Conservation (phyloP, 1,139 yeast species). For the Geotrichum reessii region DNA sequence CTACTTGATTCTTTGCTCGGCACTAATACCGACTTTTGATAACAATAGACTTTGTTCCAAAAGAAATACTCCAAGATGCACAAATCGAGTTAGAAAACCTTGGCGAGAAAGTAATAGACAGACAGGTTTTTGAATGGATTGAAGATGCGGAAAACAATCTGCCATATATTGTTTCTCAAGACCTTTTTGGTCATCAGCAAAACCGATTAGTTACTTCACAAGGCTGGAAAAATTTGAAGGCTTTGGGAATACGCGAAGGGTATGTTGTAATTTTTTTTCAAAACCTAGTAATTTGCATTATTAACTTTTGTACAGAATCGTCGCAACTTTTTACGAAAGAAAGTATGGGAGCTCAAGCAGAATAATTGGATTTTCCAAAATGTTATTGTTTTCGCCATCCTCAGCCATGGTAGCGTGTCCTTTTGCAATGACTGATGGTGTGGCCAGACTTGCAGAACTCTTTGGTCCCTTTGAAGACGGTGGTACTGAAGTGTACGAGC, state of each 20-base stretch:
- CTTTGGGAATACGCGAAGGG: conserved; percentile 28
- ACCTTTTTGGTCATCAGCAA: conserved; percentile 29
- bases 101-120: conserved; percentile 27
- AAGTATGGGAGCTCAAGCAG: conserved; percentile 26
- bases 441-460: conserved; percentile 31
- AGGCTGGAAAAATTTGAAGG: conserved; percentile 33
- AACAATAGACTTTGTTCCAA: conserved; percentile 19
- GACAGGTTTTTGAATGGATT: conserved; percentile 28
- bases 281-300: too few species aligned
- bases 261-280: too few species aligned
- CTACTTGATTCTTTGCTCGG: background rate
- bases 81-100: conserved; percentile 22
- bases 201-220: conserved; percentile 30
- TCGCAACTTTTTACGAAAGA: conserved; percentile 31
- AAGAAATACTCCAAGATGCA: conserved; percentile 15
- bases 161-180: conserved; percentile 31
- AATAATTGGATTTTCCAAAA: conserved; percentile 28
- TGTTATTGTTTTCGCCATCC: conserved; percentile 30
- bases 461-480: conserved; percentile 20
- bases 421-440: conserved; percentile 36
- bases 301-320: conserved; percentile 16
- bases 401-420: conserved; percentile 34
- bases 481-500: conserved; percentile 22
- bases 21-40: background rate
- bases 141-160: conserved; percentile 32